Evolutionary conservation across 805 yeast genomes (phyloP), one percentile per base, ranked within the genome.

Genomic region (Vanderwaltozyma verrucispora): DNA sequence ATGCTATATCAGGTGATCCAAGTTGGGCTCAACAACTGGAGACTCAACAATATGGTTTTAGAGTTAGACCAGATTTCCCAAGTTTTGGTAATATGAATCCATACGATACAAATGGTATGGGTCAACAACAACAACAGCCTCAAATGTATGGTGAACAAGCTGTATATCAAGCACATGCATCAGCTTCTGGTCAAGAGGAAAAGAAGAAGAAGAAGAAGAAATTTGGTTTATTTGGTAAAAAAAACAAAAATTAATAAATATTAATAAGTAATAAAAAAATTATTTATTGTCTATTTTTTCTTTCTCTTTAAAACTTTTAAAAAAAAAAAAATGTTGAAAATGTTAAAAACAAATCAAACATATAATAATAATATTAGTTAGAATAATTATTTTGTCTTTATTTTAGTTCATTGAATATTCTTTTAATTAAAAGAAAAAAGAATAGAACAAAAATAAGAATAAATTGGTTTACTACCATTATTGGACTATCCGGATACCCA

Each of bases 21-120:
- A 61, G 74, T 11, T 80, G 83, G 66, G 76, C 79, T 37, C 92
- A 85, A 40, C 86, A 83, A 50, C 68, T 86, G 51, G 96, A 88
- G 61, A 70, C 88, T 4, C 74, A 74, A 7, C 67, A 75, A 15
- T 70, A 81, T 31, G 97, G 96, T 13, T 88, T 94, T 80, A 76
- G 82, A 38, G 84, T 85, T 9, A 75, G 96, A 65, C 72, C 82
- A 46, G 66, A 75, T 60, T 86, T 81, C 73, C 59, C 51, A 43
- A 27, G 17, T 21, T 37, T 37, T 20, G 60, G 59, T 29, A 48
- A 50, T 30, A 59, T 50, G 25, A 45, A 49, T 43, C 56, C 56
- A 40, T 40, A 51, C 36, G 44, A 42, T 15, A 35, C 30, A 7
- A 29, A 26, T 28, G 36, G 30, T 43, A 43, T 49, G 49, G 45